Evolutionary conservation across 805 yeast genomes (phyloP).

Genomic region (Spathaspora boniae): DNA sequence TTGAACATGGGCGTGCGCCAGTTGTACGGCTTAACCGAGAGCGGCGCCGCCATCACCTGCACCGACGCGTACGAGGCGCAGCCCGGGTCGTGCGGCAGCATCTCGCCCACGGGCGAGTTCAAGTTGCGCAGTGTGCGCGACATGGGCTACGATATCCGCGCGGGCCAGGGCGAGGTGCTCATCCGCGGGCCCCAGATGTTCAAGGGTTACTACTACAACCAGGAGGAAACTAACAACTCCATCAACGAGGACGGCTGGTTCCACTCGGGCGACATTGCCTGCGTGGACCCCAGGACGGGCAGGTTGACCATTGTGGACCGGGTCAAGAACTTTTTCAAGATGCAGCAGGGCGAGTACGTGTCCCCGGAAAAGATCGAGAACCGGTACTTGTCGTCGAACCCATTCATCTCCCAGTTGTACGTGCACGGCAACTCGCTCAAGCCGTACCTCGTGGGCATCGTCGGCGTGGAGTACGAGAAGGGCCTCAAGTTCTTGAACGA

Average conservation of each 20-base stretch:
- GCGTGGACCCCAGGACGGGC: conserved; percentile 45
- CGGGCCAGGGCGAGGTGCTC: conserved; percentile 43
- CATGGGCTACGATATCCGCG: conserved; percentile 17
- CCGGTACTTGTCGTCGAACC: conserved; percentile 48
- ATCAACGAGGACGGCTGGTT: conserved; percentile 60
- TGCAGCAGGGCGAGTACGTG: conserved; percentile 48
- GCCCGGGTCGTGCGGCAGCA: conserved; percentile 26
- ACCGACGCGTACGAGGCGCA: conserved; percentile 16
- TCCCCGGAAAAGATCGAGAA: conserved; percentile 73
- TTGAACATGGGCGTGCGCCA: conserved; percentile 26
- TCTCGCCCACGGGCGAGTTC: conserved; percentile 17
- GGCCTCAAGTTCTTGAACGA: conserved; percentile 16
- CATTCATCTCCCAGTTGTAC: conserved; percentile 48
- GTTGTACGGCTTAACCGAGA: conserved; percentile 35
- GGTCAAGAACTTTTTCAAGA: conserved; percentile 70
- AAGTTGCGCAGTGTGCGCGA: conserved; percentile 15
- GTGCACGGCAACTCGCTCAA: conserved; percentile 59
- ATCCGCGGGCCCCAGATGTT: conserved; percentile 66
- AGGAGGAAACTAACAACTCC: conserved; percentile 50
- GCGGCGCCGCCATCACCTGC: conserved; percentile 20
- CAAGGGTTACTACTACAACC: conserved; percentile 51
- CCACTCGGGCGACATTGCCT: conserved; percentile 61
- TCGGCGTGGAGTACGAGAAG: conserved; percentile 53
- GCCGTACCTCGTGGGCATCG: conserved; percentile 53
- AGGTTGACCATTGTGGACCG: conserved; percentile 61